Conservation (phyloP, 2,329 filamentous ascomycete species). For the Pseudocercospora fuligena region DNA sequence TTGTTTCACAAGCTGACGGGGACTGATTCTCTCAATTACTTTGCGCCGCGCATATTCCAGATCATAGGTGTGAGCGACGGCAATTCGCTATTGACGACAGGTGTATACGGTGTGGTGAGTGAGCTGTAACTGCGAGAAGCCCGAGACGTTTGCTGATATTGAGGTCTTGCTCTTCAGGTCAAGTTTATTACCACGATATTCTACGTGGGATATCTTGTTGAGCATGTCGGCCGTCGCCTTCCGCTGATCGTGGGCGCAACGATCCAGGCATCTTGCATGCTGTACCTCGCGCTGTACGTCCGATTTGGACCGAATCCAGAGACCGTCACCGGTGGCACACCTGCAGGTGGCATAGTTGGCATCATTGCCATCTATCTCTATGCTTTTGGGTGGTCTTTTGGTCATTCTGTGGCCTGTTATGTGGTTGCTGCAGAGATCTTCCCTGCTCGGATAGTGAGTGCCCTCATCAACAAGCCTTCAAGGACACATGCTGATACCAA, state of each 20-base stretch:
- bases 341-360: not conserved
- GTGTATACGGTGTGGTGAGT: not conserved
- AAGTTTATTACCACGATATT: not conserved
- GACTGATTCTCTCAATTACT: not conserved
- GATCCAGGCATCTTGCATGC: not conserved
- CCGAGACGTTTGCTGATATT: not conserved
- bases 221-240: not conserved
- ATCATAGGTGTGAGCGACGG: not conserved
- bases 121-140: not conserved
- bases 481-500: not conserved
- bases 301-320: not conserved
- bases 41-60: not conserved
- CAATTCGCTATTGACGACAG: not conserved
- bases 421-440: not conserved
- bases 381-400: not conserved
- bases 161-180: not conserved
- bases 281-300: not conserved
- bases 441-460: not conserved
- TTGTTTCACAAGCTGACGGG: not conserved
- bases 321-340: not conserved
- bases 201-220: not conserved
- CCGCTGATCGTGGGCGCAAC: not conserved
- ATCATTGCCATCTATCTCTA: not conserved
- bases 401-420: not conserved
- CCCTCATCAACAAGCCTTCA: not conserved